A percentile compares a stretch with the other conserved stretches of the same genome.
phyloP scores from a whole-genome alignment of 257 asterid species.

The Leonotis leonurus region DNA sequence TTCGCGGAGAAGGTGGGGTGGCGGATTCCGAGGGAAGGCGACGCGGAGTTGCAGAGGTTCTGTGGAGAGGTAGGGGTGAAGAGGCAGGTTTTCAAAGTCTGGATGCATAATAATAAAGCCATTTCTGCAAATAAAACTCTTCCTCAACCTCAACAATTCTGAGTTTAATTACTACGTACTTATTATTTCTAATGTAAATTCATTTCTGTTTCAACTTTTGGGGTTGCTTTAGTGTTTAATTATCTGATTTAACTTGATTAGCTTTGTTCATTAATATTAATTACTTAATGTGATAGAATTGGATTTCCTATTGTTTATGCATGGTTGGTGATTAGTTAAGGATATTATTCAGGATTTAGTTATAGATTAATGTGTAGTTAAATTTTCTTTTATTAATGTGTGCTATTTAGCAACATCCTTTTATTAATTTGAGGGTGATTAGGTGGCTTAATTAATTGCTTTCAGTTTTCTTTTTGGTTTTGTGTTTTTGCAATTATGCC shows the following conservation, averaged over 20 bases:
- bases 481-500: no score
- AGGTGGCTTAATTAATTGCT: no score
- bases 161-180: not conserved
- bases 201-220: not conserved
- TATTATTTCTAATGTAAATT: not conserved
- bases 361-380: no score
- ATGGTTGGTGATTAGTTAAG: no score
- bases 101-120: slow-evolving; percentile 91
- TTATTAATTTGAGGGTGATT: no score
- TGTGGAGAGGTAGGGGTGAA: slow-evolving; percentile 80
- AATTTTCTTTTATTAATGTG: no score
- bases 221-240: no score
- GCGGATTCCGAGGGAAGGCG: slow-evolving; percentile 94
- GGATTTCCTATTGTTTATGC: no score
- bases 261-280: not conserved
- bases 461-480: no score
- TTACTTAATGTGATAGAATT: not conserved
- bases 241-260: no score
- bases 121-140: slow-evolving; percentile 15
- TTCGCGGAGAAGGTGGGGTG: slow-evolving; percentile 89
- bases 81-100: slow-evolving; percentile 86
- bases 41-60: slow-evolving; percentile 69
- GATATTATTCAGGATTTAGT: no score
- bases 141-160: slow-evolving; percentile 12
- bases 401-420: no score